A percentile compares a stretch with the other conserved stretches of the same genome.
phyloP scores from a whole-genome alignment of 1,284 basidiomycete species.

The Serendipita sp. region DNA sequence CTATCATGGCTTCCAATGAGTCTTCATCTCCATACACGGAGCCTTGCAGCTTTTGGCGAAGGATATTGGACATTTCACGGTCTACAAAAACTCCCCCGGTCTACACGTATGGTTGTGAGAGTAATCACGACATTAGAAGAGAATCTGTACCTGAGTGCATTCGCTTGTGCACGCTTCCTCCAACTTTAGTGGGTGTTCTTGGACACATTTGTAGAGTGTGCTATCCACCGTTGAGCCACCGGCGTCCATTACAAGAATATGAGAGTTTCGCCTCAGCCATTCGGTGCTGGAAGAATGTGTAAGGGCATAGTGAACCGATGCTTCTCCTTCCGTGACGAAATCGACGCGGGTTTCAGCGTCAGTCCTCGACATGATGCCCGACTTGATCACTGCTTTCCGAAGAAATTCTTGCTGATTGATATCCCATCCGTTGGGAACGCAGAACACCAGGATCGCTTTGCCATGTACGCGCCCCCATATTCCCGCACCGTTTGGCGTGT shows the following conservation, averaged over 20 bases:
- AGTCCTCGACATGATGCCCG: not conserved
- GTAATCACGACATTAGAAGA: not conserved
- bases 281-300: conserved; percentile 9
- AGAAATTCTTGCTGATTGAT: not conserved
- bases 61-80: not conserved
- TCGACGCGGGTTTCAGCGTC: not conserved
- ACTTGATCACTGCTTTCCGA: not conserved
- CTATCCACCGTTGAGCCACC: conserved; percentile 14
- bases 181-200: not conserved
- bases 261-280: not conserved
- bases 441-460: not conserved
- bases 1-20: not conserved
- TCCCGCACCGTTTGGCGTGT: not conserved
- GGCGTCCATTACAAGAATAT: conserved; percentile 13
- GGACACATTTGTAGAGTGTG: conserved; percentile 8
- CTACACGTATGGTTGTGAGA: not conserved
- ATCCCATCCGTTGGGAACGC: not conserved
- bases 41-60: not conserved
- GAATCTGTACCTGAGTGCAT: not conserved
- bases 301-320: conserved; percentile 14
- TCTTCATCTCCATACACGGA: not conserved
- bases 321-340: conserved; percentile 14
- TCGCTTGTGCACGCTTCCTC: not conserved
- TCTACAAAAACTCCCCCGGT: not conserved
- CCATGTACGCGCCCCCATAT: not conserved